Evolutionary conservation across 129 eudicot species (phyloP).

Genomic region (Oenanthe sinensis): DNA sequence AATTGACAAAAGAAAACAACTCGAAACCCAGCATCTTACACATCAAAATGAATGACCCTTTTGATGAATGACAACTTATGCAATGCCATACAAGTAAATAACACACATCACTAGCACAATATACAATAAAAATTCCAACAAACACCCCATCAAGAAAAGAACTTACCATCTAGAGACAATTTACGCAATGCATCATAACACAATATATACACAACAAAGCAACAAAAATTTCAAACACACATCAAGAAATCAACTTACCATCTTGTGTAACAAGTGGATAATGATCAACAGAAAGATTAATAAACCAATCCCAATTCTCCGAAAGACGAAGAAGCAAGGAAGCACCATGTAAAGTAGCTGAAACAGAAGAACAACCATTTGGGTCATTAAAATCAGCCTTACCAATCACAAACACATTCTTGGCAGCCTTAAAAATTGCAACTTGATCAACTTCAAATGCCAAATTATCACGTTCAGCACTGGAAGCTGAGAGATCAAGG

Average conservation of each 20-base stretch:
- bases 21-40: neutral
- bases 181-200: neutral
- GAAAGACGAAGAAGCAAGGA: slow-evolving; percentile 55
- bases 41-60: neutral
- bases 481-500: slow-evolving; percentile 62
- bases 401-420: slow-evolving; percentile 78
- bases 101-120: neutral
- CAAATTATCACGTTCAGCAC: slow-evolving; percentile 46
- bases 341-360: slow-evolving; percentile 77
- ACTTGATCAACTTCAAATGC: slow-evolving; percentile 44
- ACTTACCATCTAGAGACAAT: slow-evolving; percentile 40
- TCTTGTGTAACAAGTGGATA: slow-evolving; percentile 90
- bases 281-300: slow-evolving; percentile 65
- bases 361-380: slow-evolving; percentile 51
- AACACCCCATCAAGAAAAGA: neutral
- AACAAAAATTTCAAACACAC: neutral
- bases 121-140: neutral
- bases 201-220: neutral
- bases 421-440: slow-evolving; percentile 55
- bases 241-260: neutral
- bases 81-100: slow-evolving; percentile 14
- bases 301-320: slow-evolving; percentile 85
- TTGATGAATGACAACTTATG: neutral
- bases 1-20: neutral
- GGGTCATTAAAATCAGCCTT: slow-evolving; percentile 51